A percentile compares a stretch with the other conserved stretches of the same genome.
These are phyloP conservation scores for Sugiyamaella paludigena DNA, from an alignment of 1,139 yeast genomes.

Conservation along the genomic window DNA sequence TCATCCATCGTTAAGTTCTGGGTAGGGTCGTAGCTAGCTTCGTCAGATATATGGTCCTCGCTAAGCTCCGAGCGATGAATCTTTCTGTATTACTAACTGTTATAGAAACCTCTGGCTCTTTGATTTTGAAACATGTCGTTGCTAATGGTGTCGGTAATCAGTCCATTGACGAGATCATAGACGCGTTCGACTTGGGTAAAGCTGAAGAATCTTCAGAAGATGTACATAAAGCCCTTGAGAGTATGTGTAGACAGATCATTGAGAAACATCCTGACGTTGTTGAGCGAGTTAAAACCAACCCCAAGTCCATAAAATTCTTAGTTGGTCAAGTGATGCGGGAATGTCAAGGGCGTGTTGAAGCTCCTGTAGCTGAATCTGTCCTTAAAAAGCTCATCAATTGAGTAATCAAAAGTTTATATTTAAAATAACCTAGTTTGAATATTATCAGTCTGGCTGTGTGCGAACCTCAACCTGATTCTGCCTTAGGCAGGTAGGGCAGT, in stretches of 20 bases:
- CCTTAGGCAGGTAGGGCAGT: too few species aligned
- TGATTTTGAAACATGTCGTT: conserved; percentile 59
- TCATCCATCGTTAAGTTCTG: too few species aligned
- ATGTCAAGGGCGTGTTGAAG: conserved; percentile 54
- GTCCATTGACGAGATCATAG: conserved; percentile 47
- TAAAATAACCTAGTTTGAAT: not conserved
- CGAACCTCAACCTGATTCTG: too few species aligned
- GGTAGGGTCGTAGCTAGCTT: too few species aligned
- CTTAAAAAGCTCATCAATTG: conserved; percentile 8
- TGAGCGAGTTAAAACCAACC: conserved; percentile 50
- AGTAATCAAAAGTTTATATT: not conserved
- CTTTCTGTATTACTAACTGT: not conserved
- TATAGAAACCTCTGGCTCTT: conserved; percentile 58
- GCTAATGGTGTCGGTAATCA: conserved; percentile 43
- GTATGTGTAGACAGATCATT: conserved; percentile 55
- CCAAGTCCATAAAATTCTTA: conserved; percentile 65
- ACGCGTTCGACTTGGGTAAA: conserved; percentile 52
- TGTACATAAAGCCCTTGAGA: conserved; percentile 47
- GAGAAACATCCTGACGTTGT: conserved; percentile 56
- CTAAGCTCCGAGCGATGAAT: too few species aligned
- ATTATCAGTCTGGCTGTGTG: not conserved
- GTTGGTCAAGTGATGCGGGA: conserved; percentile 83
- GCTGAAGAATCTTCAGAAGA: conserved; percentile 35
- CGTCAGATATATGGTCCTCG: too few species aligned
- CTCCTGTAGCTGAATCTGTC: conserved; percentile 18